Percentiles rank a stretch among this genome's conserved stretches.
Evolutionary conservation across 1,284 basidiomycete genomes (phyloP).

Genomic region (Trichosporon sp.): DNA sequence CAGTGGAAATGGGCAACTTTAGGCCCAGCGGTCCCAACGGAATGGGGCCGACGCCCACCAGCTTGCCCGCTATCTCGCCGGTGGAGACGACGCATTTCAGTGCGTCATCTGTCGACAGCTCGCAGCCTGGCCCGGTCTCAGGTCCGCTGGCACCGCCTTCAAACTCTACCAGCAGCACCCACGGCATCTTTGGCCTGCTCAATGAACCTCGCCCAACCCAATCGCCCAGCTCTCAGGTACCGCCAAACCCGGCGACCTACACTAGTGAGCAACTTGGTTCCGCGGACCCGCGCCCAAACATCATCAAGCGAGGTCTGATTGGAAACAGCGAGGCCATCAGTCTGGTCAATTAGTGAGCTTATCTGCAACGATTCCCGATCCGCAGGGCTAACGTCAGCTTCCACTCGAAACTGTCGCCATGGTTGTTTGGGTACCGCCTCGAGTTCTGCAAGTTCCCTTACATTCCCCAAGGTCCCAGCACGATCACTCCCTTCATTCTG

Average conservation of each 20-base stretch:
- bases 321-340: conserved; percentile 23
- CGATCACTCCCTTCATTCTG: conserved; percentile 43
- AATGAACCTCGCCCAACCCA: conserved; percentile 7
- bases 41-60: neutral
- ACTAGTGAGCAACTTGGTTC: conserved; percentile 25
- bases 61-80: conserved; percentile 11
- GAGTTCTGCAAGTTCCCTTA: conserved; percentile 40
- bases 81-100: conserved; percentile 4
- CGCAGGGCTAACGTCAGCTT: conserved; percentile 24
- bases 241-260: neutral
- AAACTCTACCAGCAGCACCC: neutral
- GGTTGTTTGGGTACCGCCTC: conserved; percentile 40
- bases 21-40: neutral
- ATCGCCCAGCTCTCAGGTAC: conserved; percentile 1
- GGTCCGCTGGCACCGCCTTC: neutral
- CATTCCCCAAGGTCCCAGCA: conserved; percentile 30
- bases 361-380: neutral
- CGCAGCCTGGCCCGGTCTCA: neutral
- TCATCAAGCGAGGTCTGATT: conserved; percentile 36
- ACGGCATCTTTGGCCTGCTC: conserved; percentile 18
- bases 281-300: conserved; percentile 32
- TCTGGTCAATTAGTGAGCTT: conserved; percentile 37
- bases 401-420: conserved; percentile 28
- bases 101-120: neutral
- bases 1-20: neutral